A percentile compares a stretch with the other conserved stretches of the same genome.
Evolutionary conservation across 2,329 filamentous ascomycete species (phyloP).

Genomic region (Colletotrichum eleusines): DNA sequence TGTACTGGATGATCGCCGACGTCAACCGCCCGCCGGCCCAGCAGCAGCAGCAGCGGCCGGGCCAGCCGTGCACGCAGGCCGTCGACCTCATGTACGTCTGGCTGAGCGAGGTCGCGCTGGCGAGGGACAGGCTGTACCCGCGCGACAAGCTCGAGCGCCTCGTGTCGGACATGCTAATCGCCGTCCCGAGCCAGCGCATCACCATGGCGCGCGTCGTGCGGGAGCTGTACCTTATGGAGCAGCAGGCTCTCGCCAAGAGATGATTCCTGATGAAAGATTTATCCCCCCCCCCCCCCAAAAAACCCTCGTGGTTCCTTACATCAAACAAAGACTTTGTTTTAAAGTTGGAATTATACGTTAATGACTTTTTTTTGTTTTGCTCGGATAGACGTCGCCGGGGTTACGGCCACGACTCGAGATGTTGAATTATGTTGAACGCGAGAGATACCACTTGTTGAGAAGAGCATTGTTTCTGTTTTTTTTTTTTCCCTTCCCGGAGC

Average conservation of each 20-base stretch:
- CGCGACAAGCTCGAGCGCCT: conserved; percentile 64
- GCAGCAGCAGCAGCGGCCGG: conserved; percentile 47
- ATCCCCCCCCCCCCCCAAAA: too few species aligned
- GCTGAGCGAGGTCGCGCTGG: conserved; percentile 65
- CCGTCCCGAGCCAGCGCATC: conserved; percentile 64
- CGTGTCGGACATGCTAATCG: conserved; percentile 66
- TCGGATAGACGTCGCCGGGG: conserved; percentile 6
- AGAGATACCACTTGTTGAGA: conserved; percentile 42
- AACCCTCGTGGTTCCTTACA: conserved; percentile 24
- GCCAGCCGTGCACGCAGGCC: conserved; percentile 47
- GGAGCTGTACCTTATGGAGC: conserved; percentile 52
- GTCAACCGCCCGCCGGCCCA: conserved; percentile 57
- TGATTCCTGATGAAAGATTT: conserved; percentile 23
- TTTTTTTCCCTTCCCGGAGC: not conserved
- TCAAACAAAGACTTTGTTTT: not conserved
- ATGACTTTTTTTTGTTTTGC: not conserved
- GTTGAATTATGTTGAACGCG: conserved; percentile 31
- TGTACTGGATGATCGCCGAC: conserved; percentile 71
- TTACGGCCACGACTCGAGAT: not conserved
- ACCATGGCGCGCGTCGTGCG: conserved; percentile 65
- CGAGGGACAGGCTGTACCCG: conserved; percentile 58
- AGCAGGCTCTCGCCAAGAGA: conserved; percentile 29
- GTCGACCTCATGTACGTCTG: conserved; percentile 67
- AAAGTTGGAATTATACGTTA: conserved; percentile 7
- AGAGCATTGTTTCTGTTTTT: not conserved